Conservation (phyloP, 2,329 filamentous ascomycete genomes). For the Penicillium sp. region DNA sequence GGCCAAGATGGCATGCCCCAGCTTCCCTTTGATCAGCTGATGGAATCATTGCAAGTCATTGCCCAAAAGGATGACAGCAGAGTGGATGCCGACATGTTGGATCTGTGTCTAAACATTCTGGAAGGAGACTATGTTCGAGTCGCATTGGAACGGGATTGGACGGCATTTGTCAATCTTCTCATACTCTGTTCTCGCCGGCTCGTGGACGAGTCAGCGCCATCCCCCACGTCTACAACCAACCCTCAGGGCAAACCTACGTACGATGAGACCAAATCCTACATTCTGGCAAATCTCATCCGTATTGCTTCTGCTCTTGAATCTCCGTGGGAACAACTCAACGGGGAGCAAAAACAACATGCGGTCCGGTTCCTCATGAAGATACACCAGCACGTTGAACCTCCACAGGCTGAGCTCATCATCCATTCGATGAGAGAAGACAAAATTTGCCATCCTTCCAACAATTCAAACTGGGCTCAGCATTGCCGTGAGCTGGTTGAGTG, state of each 20-base stretch:
- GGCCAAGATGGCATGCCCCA: constrained; percentile 40
- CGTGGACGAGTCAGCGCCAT: constrained; percentile 28
- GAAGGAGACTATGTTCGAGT: constrained; percentile 37
- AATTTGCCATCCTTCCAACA: constrained; percentile 34
- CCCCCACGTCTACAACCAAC: constrained; percentile 19
- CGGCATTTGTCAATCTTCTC: constrained; percentile 32
- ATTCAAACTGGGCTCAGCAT: constrained; percentile 32
- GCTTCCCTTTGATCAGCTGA: constrained; percentile 36
- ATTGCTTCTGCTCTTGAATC: constrained; percentile 37
- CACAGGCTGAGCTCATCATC: constrained; percentile 40
- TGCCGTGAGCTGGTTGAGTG: constrained; percentile 35
- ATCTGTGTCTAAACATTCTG: constrained; percentile 40
- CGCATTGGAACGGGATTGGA: constrained; percentile 34
- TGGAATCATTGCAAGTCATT: constrained; percentile 36
- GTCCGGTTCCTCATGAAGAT: constrained; percentile 36
- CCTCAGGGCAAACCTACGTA: constrained; percentile 27
- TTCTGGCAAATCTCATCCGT: constrained; percentile 37
- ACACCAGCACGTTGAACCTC: constrained; percentile 36
- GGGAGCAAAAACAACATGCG: constrained; percentile 36
- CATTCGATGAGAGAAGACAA: constrained; percentile 33
- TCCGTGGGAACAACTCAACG: constrained; percentile 37
- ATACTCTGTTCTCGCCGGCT: constrained; percentile 36
- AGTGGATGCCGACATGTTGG: constrained; percentile 40
- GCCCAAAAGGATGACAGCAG: constrained; percentile 37
- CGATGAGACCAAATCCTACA: constrained; percentile 38